A percentile compares a stretch with the other conserved stretches of the same genome.
These are phyloP conservation scores for Ajuga chamaepitys DNA, from an alignment of 257 asterid species.

Conservation along the genomic window DNA sequence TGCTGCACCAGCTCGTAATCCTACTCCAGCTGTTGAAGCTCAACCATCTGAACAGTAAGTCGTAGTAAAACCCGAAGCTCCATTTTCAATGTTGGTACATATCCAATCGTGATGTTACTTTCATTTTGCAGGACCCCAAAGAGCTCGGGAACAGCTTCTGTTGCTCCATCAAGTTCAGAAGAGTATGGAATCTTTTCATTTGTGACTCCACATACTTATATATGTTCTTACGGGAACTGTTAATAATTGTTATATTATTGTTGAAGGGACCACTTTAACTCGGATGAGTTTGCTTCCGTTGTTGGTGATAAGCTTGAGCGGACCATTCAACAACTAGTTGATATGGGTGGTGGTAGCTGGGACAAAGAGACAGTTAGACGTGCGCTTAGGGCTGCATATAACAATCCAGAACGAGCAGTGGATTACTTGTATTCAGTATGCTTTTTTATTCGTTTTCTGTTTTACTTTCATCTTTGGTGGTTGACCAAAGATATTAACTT, in stretches of 20 bases:
- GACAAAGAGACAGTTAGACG: constrained; percentile 64
- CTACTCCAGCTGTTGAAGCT: constrained; percentile 43
- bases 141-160: constrained; percentile 34
- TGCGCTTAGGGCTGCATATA: constrained; percentile 84
- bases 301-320: constrained; percentile 49
- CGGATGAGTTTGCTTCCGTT: constrained; percentile 36
- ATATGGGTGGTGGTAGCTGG: constrained; percentile 93
- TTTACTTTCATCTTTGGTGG: not conserved
- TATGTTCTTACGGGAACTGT: constrained; percentile 4
- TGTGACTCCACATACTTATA: constrained; percentile 1
- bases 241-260: constrained; percentile 13
- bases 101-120: constrained; percentile 14
- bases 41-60: constrained; percentile 47
- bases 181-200: constrained; percentile 27
- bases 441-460: constrained; percentile 5
- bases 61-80: constrained; percentile 6
- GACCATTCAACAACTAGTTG: constrained; percentile 66
- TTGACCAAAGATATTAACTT: not conserved
- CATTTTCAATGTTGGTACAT: not conserved
- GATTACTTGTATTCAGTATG: constrained; percentile 64
- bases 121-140: constrained; percentile 35
- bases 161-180: constrained; percentile 23
- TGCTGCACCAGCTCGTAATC: constrained; percentile 34
- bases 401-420: constrained; percentile 58
- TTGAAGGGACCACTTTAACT: constrained; percentile 37